Base-by-base conservation (phyloP, 164 flowering plant species). In the Stephania cephalantha region DNA sequence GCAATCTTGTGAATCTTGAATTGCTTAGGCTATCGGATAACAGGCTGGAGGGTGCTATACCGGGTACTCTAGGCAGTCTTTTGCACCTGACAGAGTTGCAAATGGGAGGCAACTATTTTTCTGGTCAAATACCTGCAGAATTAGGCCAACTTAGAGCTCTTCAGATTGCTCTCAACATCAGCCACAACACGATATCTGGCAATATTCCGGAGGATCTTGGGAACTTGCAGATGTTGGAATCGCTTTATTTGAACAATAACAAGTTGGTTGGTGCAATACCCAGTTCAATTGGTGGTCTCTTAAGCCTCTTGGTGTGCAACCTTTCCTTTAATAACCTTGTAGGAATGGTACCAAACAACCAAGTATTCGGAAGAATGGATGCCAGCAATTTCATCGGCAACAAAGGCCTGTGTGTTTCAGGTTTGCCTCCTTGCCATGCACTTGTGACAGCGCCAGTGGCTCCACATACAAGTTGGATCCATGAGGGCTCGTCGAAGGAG, bases 91-190 rank as follows among this genome's bases (percentile, higher is more conserved):
- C 90, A 29, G 88, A 86, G 44, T 68, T 88, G 74, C 89, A 88
- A 61, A 84, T 88, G 87, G 90, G 90, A 18, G 87, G 90, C 15
- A 88, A 88, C 70, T 58, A 48, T 25, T 85, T 88, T 42, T 82
- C 83, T 13, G 89, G 90, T 0, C 46, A 58, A 10, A 85, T 88
- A 15, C 89, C 91, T 17, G 18, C 72, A 58, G 84, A 83, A 74
- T 70, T 88, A 10, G 88, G 89, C 9, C 81, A 79, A 25, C 85
- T 87, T 58, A 64, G 52, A 61, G 73, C 86, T 12, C 81, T 87
- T 22, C 90, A 87, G 76, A 87, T 87, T 52, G 78, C 87, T 25
- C 82, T 88, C 10, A 82, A 86, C 70, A 64, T 87, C 15, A 84
- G 87, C 79, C 78, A 87, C 64, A 87, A 86, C 46, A 73, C 74